Conservation (phyloP, 495 filamentous ascomycete species). For the Parmelia sp. region DNA sequence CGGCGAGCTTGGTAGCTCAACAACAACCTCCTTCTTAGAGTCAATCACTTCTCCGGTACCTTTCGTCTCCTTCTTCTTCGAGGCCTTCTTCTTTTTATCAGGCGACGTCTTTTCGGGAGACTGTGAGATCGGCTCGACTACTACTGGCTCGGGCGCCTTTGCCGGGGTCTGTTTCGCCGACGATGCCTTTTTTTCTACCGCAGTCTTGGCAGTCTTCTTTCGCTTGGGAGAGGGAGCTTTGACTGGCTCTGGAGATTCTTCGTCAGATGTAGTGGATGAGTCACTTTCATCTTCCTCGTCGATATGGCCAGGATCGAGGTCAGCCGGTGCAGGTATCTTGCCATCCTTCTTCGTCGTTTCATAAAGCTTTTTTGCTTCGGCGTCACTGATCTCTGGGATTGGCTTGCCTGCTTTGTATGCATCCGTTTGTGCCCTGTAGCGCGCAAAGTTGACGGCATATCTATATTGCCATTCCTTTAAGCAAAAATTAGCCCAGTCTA, state of each 20-base stretch:
- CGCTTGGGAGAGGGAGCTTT: constrained; percentile 53
- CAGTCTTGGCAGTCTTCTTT: constrained; percentile 42
- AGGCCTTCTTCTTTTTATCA: constrained; percentile 36
- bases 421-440: constrained; percentile 64
- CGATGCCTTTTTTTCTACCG: constrained; percentile 26
- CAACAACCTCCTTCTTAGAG: constrained; percentile 37
- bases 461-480: constrained; percentile 63
- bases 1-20: constrained; percentile 48
- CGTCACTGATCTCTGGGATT: constrained; percentile 45
- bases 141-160: constrained; percentile 27
- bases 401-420: constrained; percentile 58
- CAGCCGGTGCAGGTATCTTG: constrained; percentile 43
- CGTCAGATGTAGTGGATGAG: constrained; percentile 28
- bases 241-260: constrained; percentile 47
- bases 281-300: constrained; percentile 35
- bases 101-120: constrained; percentile 36
- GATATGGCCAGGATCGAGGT: constrained; percentile 50
- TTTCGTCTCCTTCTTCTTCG: constrained; percentile 41
- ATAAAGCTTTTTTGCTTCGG: constrained; percentile 54
- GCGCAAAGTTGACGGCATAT: constrained; percentile 68
- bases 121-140: constrained; percentile 24
- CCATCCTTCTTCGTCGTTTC: constrained; percentile 48
- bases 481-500: constrained; percentile 6
- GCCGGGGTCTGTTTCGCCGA: constrained; percentile 26
- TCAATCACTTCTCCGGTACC: constrained; percentile 33